These are phyloP conservation scores for Cryomyces minteri DNA, from an alignment of 495 filamentous ascomycete species.

Conservation along the genomic window DNA sequence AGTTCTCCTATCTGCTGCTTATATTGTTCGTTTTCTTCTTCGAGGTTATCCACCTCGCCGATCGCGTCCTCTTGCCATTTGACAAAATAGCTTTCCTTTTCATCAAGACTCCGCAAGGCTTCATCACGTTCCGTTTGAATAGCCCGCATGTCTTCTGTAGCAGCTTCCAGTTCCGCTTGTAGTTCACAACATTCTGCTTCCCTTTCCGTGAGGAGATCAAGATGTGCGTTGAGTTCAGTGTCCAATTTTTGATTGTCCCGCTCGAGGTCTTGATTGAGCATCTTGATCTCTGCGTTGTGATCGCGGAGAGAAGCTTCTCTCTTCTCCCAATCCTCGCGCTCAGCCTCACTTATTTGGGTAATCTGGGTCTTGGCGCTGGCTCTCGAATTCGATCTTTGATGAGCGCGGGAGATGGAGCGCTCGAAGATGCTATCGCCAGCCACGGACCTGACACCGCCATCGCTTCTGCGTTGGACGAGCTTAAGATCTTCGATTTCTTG, in stretches of 20 bases:
- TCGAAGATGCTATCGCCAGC: slow-evolving; percentile 86
- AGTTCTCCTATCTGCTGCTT: slow-evolving; percentile 41
- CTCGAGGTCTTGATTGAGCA: slow-evolving; percentile 44
- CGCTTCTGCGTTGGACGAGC: slow-evolving; percentile 54
- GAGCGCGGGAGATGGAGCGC: slow-evolving; percentile 61
- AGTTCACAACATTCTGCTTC: slow-evolving; percentile 18
- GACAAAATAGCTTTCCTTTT: slow-evolving; percentile 65
- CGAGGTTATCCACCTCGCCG: slow-evolving; percentile 68
- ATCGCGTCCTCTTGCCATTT: slow-evolving; percentile 63
- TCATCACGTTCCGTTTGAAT: slow-evolving; percentile 79
- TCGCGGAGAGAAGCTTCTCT: slow-evolving; percentile 71
- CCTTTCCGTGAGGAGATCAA: slow-evolving; percentile 18
- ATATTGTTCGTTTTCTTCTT: slow-evolving; percentile 56
- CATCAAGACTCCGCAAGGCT: slow-evolving; percentile 54
- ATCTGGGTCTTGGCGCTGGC: slow-evolving; percentile 49
- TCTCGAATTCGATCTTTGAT: slow-evolving; percentile 52
- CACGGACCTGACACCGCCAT: slow-evolving; percentile 35
- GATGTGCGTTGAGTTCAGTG: slow-evolving; percentile 18
- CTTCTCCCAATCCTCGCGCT: slow-evolving; percentile 66
- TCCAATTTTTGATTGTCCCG: slow-evolving; percentile 1
- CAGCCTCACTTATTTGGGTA: slow-evolving; percentile 51
- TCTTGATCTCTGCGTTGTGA: slow-evolving; percentile 61
- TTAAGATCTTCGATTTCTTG: slow-evolving; percentile 96
- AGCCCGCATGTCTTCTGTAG: slow-evolving; percentile 49
- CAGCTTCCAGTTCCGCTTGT: slow-evolving; percentile 16